Percentiles rank a stretch among this genome's conserved stretches.
Evolutionary conservation across 2,329 filamentous ascomycete genomes (phyloP).

Genomic region (Pseudogymnoascus sp.): DNA sequence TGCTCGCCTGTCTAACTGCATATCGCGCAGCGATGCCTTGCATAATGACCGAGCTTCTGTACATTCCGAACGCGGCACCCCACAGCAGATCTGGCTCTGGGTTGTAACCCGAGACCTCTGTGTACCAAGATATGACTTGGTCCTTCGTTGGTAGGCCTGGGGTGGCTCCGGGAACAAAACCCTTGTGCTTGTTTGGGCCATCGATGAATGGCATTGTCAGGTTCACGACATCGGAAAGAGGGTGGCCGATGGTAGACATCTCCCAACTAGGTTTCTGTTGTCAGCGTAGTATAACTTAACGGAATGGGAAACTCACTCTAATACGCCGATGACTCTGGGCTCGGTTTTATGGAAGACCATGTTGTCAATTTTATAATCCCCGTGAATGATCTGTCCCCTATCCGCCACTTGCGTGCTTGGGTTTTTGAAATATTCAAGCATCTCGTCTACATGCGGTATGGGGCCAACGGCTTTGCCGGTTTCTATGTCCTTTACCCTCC

Average conservation of each 20-base stretch:
- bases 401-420: conserved; percentile 66
- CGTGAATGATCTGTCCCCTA: conserved; percentile 74
- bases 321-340: conserved; percentile 79
- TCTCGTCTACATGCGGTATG: conserved; percentile 76
- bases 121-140: conserved; percentile 60
- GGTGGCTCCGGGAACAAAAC: conserved; percentile 43
- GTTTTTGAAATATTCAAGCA: conserved; percentile 71
- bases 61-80: conserved; percentile 57
- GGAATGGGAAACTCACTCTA: conserved; percentile 57
- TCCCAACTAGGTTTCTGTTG: conserved; percentile 60
- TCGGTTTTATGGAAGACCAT: conserved; percentile 85
- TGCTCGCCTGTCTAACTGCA: conserved; percentile 82
- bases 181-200: conserved; percentile 33
- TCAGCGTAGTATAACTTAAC: not conserved
- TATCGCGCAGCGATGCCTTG: conserved; percentile 91
- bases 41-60: conserved; percentile 54
- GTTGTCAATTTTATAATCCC: conserved; percentile 95
- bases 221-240: conserved; percentile 84
- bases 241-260: conserved; percentile 97
- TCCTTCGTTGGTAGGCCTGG: conserved; percentile 45
- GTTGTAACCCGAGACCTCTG: conserved; percentile 64
- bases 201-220: conserved; percentile 49
- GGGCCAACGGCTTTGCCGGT: conserved; percentile 69
- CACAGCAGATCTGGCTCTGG: conserved; percentile 54
- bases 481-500: conserved; percentile 67